These are phyloP conservation scores for Gossypium ekmanianum DNA, from an alignment of 345 rosid species.

Conservation along the genomic window DNA sequence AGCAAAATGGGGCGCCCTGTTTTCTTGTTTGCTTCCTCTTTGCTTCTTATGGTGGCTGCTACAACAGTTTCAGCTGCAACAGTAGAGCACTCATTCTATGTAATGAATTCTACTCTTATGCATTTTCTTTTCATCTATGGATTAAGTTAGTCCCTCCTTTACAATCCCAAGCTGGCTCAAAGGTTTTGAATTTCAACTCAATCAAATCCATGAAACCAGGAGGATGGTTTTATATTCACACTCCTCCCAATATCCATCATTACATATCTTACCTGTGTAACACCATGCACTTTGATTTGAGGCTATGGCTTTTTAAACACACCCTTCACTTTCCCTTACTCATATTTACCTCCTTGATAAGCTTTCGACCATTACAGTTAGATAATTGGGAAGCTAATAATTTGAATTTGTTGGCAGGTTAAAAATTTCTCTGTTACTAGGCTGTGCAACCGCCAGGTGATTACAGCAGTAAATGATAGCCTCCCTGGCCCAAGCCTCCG, in stretches of 20 bases:
- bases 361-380: not conserved
- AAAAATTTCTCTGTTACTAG: constrained; percentile 48
- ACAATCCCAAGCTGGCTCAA: not conserved
- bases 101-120: constrained; percentile 25
- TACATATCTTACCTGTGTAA: not conserved
- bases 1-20: constrained; percentile 31
- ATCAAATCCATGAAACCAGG: not conserved
- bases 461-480: constrained; percentile 71
- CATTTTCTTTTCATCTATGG: not conserved
- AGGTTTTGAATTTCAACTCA: not conserved
- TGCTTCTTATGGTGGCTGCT: constrained; percentile 30
- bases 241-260: not conserved
- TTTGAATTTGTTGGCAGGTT: constrained; percentile 42
- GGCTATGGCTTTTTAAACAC: not conserved
- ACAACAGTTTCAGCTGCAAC: constrained; percentile 61
- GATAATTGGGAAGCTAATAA: not conserved
- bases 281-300: not conserved
- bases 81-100: constrained; percentile 72
- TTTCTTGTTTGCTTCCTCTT: constrained; percentile 32
- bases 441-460: constrained; percentile 53
- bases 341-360: not conserved
- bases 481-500: constrained; percentile 71
- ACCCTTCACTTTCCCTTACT: not conserved
- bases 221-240: not conserved
- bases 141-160: not conserved